Conservation (phyloP, 257 asterid species). For the Agastache rugosa region DNA sequence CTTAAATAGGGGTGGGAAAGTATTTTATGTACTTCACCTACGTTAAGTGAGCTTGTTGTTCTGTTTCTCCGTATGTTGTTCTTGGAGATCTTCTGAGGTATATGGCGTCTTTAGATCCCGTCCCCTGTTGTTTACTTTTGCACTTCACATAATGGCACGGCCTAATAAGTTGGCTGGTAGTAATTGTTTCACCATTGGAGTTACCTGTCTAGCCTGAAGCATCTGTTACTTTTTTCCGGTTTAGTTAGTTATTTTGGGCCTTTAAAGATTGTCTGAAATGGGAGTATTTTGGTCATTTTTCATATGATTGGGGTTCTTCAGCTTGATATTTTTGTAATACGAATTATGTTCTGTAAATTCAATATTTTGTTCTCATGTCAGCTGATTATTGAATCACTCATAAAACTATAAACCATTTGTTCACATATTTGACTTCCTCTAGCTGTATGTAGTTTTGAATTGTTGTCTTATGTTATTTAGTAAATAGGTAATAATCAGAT, state of each 20-base stretch:
- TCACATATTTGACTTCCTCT: too few species aligned
- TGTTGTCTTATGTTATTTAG: too few species aligned
- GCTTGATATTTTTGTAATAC: background rate
- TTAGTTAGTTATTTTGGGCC: background rate
- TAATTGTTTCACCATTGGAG: background rate
- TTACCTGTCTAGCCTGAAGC: background rate
- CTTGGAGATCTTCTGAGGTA: background rate
- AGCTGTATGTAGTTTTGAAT: too few species aligned
- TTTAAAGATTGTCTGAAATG: background rate
- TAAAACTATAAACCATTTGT: too few species aligned
- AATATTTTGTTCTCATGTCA: background rate
- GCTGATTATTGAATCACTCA: background rate
- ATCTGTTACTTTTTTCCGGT: background rate
- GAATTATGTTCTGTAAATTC: too few species aligned
- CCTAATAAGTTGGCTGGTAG: background rate
- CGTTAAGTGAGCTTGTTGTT: conserved; percentile 5
- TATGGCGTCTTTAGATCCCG: background rate
- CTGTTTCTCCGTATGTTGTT: background rate
- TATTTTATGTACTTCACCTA: conserved; percentile 26
- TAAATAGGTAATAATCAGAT: too few species aligned
- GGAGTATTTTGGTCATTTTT: background rate
- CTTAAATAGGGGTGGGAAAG: conserved; percentile 37
- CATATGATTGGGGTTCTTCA: background rate
- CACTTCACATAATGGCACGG: background rate
- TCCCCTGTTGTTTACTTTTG: background rate